phyloP scores from a whole-genome alignment of 106 monocot species.

The Acorus calamus region DNA sequence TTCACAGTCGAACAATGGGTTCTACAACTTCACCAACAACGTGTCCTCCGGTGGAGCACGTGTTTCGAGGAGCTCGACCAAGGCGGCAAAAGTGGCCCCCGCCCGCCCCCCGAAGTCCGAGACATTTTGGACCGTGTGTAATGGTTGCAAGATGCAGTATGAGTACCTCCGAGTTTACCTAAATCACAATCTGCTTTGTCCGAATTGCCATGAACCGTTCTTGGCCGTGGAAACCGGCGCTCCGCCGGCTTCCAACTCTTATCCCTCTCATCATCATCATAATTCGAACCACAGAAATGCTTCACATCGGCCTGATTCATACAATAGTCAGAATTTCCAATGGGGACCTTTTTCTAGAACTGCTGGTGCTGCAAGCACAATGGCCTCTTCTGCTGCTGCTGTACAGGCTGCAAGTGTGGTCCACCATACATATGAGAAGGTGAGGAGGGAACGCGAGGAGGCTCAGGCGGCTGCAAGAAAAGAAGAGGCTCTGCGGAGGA shows the following conservation, averaged over 20 bases:
- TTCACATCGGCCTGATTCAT: background rate
- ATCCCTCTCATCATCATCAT: constrained; percentile 3
- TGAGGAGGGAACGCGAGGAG: too few relatives aligned
- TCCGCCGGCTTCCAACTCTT: constrained; percentile 6
- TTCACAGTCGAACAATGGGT: constrained; percentile 1
- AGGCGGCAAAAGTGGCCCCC: background rate
- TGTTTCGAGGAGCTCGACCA: background rate
- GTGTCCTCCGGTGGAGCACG: constrained; percentile 1
- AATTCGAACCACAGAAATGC: constrained; percentile 10
- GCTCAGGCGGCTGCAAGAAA: background rate
- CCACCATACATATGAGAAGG: too few relatives aligned
- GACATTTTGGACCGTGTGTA: constrained; percentile 53
- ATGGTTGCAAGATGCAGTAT: constrained; percentile 45
- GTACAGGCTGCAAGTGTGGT: too few relatives aligned
- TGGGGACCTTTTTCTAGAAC: too few relatives aligned
- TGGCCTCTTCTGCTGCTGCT: too few relatives aligned
- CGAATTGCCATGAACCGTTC: constrained; percentile 35
- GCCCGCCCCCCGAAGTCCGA: constrained; percentile 3
- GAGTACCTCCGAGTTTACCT: constrained; percentile 42
- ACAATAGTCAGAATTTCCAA: too few relatives aligned
- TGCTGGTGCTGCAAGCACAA: too few relatives aligned
- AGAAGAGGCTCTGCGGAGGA: constrained; percentile 6
- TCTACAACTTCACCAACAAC: constrained; percentile 7
- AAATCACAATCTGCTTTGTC: constrained; percentile 46
- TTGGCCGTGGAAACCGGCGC: constrained; percentile 23